Evolutionary conservation across 2,329 filamentous ascomycete genomes (phyloP).

Genomic region (Exophiala xenobiotica): DNA sequence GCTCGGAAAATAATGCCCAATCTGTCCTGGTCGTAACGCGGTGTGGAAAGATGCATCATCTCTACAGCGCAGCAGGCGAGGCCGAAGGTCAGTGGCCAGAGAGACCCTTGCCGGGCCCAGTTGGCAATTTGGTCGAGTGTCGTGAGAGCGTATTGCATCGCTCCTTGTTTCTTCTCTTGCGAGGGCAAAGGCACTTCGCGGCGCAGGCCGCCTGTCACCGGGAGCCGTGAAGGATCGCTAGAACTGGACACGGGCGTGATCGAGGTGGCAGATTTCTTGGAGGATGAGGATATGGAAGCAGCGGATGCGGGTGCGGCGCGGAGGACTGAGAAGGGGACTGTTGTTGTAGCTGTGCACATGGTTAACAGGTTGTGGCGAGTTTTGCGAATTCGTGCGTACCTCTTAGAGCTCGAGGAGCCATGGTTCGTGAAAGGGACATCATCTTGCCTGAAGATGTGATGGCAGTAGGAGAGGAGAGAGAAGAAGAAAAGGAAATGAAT

Average conservation of each 20-base stretch:
- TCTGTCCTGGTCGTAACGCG: slow-evolving; percentile 85
- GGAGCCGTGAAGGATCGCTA: slow-evolving; percentile 32
- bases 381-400: slow-evolving; percentile 40
- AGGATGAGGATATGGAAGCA: slow-evolving; percentile 42
- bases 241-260: slow-evolving; percentile 41
- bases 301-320: slow-evolving; percentile 38
- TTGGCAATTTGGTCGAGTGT: slow-evolving; percentile 68
- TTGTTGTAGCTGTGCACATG: slow-evolving; percentile 30
- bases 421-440: slow-evolving; percentile 52
- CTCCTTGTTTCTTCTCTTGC: slow-evolving; percentile 52
- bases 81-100: slow-evolving; percentile 88
- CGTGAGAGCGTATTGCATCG: slow-evolving; percentile 52
- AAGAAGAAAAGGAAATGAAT: slow-evolving; percentile 33
- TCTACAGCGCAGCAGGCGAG: slow-evolving; percentile 87
- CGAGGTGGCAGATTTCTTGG: slow-evolving; percentile 44
- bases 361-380: slow-evolving; percentile 24
- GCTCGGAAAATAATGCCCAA: slow-evolving; percentile 88
- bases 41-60: slow-evolving; percentile 89
- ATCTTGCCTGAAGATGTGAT: slow-evolving; percentile 37
- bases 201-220: slow-evolving; percentile 43
- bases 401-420: slow-evolving; percentile 56
- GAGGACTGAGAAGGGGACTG: slow-evolving; percentile 33
- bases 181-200: slow-evolving; percentile 50
- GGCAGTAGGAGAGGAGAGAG: slow-evolving; percentile 12
- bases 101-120: slow-evolving; percentile 79